These are phyloP conservation scores for Colletotrichum spinosum DNA, from an alignment of 2,329 filamentous ascomycete genomes.

Conservation along the genomic window DNA sequence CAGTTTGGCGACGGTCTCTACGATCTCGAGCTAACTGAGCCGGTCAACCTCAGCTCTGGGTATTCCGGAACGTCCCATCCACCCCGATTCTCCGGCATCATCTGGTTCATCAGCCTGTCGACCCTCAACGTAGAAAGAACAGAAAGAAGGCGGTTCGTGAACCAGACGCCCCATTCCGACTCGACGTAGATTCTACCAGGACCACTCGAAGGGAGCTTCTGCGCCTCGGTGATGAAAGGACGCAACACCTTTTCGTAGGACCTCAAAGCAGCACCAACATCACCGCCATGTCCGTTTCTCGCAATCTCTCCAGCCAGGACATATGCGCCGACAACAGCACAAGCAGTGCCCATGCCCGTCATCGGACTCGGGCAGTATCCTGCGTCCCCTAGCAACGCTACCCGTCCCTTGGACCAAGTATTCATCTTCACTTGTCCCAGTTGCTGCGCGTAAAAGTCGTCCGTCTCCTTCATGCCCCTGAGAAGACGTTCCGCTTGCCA, in stretches of 20 bases:
- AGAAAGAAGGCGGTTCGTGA: conserved; percentile 9
- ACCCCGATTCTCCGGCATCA: conserved; percentile 7
- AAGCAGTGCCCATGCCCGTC: conserved; percentile 64
- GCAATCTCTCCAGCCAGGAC: conserved; percentile 66
- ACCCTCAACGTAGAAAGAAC: neutral
- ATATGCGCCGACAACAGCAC: conserved; percentile 63
- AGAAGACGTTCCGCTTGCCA: conserved; percentile 60
- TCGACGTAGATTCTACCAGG: conserved; percentile 33
- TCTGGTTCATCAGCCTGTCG: neutral
- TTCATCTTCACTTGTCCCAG: conserved; percentile 58
- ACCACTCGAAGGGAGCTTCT: conserved; percentile 41
- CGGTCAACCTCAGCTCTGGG: neutral
- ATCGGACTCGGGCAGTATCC: conserved; percentile 59
- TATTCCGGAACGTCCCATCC: conserved; percentile 11
- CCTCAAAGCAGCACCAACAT: conserved; percentile 48
- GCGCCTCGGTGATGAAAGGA: conserved; percentile 56
- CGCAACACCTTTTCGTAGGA: conserved; percentile 57
- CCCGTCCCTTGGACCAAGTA: conserved; percentile 57
- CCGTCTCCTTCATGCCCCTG: conserved; percentile 49
- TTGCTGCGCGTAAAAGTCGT: conserved; percentile 59
- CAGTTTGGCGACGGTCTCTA: too few species aligned
- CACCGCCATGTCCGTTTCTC: conserved; percentile 39
- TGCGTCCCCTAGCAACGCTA: conserved; percentile 66
- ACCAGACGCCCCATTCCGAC: conserved; percentile 30
- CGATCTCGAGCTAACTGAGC: neutral